Conservation (phyloP, 768 basidiomycete genomes). For the Suillus fuscotomentosus region DNA sequence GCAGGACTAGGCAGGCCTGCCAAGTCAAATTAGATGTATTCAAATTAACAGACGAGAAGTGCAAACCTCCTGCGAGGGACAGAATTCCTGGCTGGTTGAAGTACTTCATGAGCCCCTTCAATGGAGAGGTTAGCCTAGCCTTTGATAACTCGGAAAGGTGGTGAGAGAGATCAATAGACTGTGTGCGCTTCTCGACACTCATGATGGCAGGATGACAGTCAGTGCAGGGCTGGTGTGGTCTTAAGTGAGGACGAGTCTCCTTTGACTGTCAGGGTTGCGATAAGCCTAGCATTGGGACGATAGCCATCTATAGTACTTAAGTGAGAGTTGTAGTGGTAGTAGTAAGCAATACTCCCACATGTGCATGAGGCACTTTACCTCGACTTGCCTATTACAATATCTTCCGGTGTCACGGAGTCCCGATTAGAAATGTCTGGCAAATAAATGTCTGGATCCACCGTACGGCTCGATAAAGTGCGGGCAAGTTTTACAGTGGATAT, state of each 20-base stretch:
- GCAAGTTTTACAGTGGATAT: neutral
- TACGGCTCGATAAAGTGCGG: neutral
- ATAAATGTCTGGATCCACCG: too few species aligned
- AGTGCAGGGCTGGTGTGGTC: neutral
- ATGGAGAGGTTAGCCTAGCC: constrained; percentile 49
- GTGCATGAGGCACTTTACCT: neutral
- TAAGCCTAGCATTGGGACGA: neutral
- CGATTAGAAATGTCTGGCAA: too few species aligned
- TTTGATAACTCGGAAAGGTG: constrained; percentile 61
- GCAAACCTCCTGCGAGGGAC: constrained; percentile 66
- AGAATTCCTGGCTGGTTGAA: constrained; percentile 52
- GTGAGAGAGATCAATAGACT: constrained; percentile 67
- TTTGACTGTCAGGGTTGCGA: neutral
- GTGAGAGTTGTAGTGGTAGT: neutral
- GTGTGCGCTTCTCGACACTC: constrained; percentile 34
- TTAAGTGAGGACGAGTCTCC: neutral
- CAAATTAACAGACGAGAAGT: neutral
- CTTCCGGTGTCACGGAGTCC: neutral
- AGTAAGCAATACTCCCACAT: neutral
- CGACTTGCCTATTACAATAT: neutral
- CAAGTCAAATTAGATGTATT: neutral
- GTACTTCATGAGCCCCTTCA: constrained; percentile 70
- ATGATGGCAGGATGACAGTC: constrained; percentile 12
- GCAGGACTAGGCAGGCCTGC: constrained; percentile 63
- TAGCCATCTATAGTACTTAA: neutral